A percentile compares a stretch with the other conserved stretches of the same genome.
These are phyloP conservation scores for Davidsoniella virescens DNA, from an alignment of 2,329 filamentous ascomycete genomes.

Conservation along the genomic window DNA sequence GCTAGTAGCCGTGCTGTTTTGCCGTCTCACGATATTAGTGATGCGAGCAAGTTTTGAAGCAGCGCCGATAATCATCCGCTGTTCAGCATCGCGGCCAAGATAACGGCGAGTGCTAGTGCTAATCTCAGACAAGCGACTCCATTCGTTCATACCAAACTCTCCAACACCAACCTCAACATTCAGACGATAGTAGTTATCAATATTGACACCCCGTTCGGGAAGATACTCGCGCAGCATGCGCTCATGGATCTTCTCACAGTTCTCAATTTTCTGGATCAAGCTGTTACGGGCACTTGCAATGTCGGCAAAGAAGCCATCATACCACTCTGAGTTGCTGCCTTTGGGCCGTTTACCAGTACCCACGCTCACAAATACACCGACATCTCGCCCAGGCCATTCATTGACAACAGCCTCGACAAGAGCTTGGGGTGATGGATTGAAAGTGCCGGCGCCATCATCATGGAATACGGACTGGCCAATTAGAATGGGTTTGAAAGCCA, in stretches of 20 bases:
- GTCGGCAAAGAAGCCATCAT: constrained; percentile 90
- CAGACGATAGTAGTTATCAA: constrained; percentile 86
- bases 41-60: constrained; percentile 69
- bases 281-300: constrained; percentile 65
- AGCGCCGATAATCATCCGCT: constrained; percentile 59
- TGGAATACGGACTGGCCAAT: constrained; percentile 89
- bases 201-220: constrained; percentile 59
- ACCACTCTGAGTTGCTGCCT: constrained; percentile 62
- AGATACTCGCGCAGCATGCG: constrained; percentile 71
- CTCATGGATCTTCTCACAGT: constrained; percentile 80
- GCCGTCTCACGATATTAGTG: constrained; percentile 54
- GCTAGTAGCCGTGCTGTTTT: not conserved
- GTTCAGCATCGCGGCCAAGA: constrained; percentile 54
- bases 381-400: constrained; percentile 86
- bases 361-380: constrained; percentile 82
- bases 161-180: constrained; percentile 94
- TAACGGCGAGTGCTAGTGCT: constrained; percentile 83
- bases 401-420: constrained; percentile 84
- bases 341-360: constrained; percentile 76
- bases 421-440: constrained; percentile 73
- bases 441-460: constrained; percentile 80
- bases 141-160: constrained; percentile 98
- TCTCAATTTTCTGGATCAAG: constrained; percentile 84
- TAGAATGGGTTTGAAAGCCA: constrained; percentile 91
- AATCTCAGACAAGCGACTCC: constrained; percentile 85